These are phyloP conservation scores for Saccharomycopsis sp. DNA, from an alignment of 805 yeast genomes.

Conservation along the genomic window DNA sequence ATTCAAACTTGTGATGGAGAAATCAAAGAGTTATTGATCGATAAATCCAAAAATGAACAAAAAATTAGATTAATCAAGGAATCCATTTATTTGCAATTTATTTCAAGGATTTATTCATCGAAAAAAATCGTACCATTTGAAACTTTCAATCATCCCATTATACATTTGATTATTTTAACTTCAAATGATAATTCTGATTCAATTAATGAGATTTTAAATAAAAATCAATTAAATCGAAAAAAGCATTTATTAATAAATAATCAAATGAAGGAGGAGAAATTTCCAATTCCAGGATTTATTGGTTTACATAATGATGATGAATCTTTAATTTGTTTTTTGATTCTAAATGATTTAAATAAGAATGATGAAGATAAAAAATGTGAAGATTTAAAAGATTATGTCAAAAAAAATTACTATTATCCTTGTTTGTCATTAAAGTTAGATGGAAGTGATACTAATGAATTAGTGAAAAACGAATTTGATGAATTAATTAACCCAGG, in stretches of 20 bases:
- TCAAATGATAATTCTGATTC: constrained; percentile 5
- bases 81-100: constrained; percentile 8
- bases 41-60: neutral
- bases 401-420: constrained; percentile 16
- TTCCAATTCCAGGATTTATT: no score
- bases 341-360: constrained; percentile 5
- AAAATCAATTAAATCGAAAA: constrained; percentile 12
- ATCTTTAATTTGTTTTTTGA: constrained; percentile 16
- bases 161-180: constrained; percentile 12
- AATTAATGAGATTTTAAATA: constrained; percentile 8
- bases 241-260: constrained; percentile 11
- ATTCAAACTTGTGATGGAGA: constrained; percentile 6
- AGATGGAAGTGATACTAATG: neutral
- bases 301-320: constrained; percentile 17
- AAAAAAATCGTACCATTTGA: constrained; percentile 16
- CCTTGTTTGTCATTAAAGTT: constrained; percentile 14
- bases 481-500: constrained; percentile 4
- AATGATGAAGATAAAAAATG: constrained; percentile 11
- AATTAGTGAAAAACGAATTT: neutral
- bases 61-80: constrained; percentile 2
- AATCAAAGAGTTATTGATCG: neutral
- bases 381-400: constrained; percentile 8
- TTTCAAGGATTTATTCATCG: constrained; percentile 6
- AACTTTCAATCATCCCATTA: constrained; percentile 17
- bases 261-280: no score